Percentiles rank a stretch among this genome's conserved stretches.
Conservation (phyloP, 2,329 filamentous ascomycete species). For the Cladosporium oxysporum region DNA sequence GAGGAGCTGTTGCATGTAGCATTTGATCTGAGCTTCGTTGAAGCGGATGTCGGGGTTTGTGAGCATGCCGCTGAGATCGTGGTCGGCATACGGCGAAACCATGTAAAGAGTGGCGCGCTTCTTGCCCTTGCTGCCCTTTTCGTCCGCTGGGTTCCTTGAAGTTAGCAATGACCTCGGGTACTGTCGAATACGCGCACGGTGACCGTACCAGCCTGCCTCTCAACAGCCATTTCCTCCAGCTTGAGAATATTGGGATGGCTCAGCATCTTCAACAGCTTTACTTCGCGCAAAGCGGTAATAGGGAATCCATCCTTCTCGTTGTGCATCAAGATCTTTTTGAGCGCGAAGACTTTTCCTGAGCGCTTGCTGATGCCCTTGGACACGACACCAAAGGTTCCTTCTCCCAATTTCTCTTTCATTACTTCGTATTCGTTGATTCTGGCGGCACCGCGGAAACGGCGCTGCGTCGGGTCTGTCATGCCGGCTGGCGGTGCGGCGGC, state of each 20-base stretch:
- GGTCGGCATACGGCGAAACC: constrained; percentile 98
- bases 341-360: constrained; percentile 73
- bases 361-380: constrained; percentile 81
- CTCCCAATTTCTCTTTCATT: constrained; percentile 75
- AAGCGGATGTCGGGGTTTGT: constrained; percentile 92
- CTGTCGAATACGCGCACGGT: neutral
- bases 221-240: constrained; percentile 94
- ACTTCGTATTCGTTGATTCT: constrained; percentile 79
- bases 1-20: constrained; percentile 91
- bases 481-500: constrained; percentile 37
- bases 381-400: constrained; percentile 96
- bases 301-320: constrained; percentile 99
- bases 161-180: neutral
- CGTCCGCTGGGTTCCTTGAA: constrained; percentile 26
- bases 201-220: constrained; percentile 74
- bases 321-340: constrained; percentile 99
- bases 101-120: constrained; percentile 88
- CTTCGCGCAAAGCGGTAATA: constrained; percentile 96
- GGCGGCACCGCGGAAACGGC: constrained; percentile 80
- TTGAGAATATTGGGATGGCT: constrained; percentile 84
- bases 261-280: constrained; percentile 95
- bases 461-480: constrained; percentile 50
- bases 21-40: constrained; percentile 90
- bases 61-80: constrained; percentile 94
- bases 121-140: constrained; percentile 45